phyloP scores from a whole-genome alignment of 441 rosid species.

The Populus hybrid region DNA sequence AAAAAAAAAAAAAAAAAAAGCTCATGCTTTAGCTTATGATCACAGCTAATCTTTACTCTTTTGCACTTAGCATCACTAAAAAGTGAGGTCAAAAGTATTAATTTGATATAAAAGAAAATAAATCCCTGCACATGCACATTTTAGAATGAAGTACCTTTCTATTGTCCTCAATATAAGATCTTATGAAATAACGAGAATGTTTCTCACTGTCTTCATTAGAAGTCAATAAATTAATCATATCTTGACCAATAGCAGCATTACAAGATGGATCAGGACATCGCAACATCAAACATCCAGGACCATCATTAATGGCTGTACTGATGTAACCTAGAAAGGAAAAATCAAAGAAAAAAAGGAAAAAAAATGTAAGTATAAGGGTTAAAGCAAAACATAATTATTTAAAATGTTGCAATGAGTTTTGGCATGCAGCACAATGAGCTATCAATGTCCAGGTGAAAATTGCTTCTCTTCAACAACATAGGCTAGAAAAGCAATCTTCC shows the following conservation, averaged over 20 bases:
- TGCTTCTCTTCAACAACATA: background rate
- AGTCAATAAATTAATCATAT: constrained; percentile 64
- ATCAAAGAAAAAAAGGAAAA: constrained; percentile 2
- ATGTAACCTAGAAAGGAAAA: constrained; percentile 58
- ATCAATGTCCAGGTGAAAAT: background rate
- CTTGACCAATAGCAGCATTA: constrained; percentile 71
- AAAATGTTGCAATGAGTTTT: background rate
- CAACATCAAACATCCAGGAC: constrained; percentile 92
- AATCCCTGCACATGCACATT: background rate
- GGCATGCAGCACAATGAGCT: background rate
- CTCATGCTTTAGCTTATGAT: background rate
- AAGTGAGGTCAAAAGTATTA: background rate
- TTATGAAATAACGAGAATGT: constrained; percentile 65
- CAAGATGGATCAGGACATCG: constrained; percentile 97
- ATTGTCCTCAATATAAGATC: constrained; percentile 92
- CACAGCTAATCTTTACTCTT: background rate
- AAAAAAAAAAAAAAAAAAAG: background rate
- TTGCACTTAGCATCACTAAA: background rate
- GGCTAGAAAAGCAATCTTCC: background rate
- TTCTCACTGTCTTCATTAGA: constrained; percentile 68
- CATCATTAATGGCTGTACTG: constrained; percentile 75
- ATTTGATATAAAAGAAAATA: background rate
- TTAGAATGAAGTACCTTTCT: constrained; percentile 58
- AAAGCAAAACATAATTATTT: constrained; percentile 8
- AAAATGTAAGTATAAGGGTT: background rate